Evolutionary conservation across 495 filamentous ascomycete species (phyloP), one percentile per base, ranked within the genome.

Genomic region (Monascus purpureus): DNA sequence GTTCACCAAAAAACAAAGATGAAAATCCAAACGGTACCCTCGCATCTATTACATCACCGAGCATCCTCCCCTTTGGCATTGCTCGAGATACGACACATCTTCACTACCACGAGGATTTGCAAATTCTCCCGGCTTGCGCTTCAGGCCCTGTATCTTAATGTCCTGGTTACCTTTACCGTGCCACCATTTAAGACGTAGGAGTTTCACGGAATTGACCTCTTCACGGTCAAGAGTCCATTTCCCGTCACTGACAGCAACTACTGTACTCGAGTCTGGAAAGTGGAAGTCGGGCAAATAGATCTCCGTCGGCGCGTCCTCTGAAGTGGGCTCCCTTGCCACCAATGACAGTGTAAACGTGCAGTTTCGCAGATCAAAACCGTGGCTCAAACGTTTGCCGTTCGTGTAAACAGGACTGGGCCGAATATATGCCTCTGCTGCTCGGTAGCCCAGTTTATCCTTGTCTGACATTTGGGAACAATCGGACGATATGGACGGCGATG

Each of bases 241-340:
- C 1, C 92, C 92, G 3, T 78, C 80, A 46, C 73, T 85, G 28
- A 85, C 77, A 16, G 76, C 69, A 4, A 96, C 72, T 2, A 55
- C 57, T 17, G 75, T 79, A 6, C 67, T 58, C 5, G 70, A 66
- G 20, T 73, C 72, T 4, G 92, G 88, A 50, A 95, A 97, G 57
- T 96, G 90, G 50, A 86, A 94, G 16, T 86, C 82, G 0, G 90
- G 90, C 1, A 97, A 61, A 46, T 82, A 93, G 8, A 95, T 72
- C 35, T 83, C 75, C 0, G 88, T 96, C 2, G 87, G 82, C 7
- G 57, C 49, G 1, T 77, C 72, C 24, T 78, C 60, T 0, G 57
- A 45, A 3, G 68, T 64, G 1, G 64, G 45, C 9, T 55, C 51
- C 11, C 61, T 48, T 6, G 73, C 75, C 6, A 68, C 54, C 15